Percentiles rank a stretch among this genome's conserved stretches.
phyloP scores from a whole-genome alignment of 2,329 filamentous ascomycete genomes.

The Talaromyces sp. region DNA sequence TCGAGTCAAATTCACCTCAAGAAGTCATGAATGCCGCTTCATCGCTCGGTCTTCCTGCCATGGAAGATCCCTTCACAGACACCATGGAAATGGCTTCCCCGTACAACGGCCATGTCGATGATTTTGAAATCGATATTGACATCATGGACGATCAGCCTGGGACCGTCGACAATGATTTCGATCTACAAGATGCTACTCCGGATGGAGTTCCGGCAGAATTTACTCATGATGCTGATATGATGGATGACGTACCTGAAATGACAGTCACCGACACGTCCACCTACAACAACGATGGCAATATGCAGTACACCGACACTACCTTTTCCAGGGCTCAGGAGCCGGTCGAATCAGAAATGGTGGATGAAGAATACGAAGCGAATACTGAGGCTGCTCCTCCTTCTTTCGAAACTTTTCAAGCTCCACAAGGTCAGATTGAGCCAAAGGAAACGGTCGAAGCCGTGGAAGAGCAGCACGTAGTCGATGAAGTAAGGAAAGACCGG shows the following conservation, averaged over 20 bases:
- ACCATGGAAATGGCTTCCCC: constrained; percentile 44
- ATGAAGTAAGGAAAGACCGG: not conserved
- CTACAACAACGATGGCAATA: constrained; percentile 26
- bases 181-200: constrained; percentile 38
- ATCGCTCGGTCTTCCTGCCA: constrained; percentile 30
- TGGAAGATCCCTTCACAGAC: constrained; percentile 39
- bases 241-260: constrained; percentile 41
- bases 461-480: not conserved
- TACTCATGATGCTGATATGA: constrained; percentile 45
- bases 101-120: constrained; percentile 44
- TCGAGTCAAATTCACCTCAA: not conserved
- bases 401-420: not conserved
- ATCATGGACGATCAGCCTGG: constrained; percentile 55
- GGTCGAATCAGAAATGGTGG: constrained; percentile 41
- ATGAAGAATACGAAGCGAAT: constrained; percentile 33
- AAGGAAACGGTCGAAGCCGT: not conserved
- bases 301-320: constrained; percentile 27
- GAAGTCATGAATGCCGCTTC: constrained; percentile 34
- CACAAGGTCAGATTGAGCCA: not conserved
- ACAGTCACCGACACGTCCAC: constrained; percentile 38
- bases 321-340: constrained; percentile 29
- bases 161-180: constrained; percentile 51
- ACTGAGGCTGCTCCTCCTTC: not conserved
- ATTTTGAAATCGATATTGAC: constrained; percentile 59
- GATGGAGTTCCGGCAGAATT: constrained; percentile 29